Percentiles rank a stretch among this genome's conserved stretches.
Evolutionary conservation across 148 eudicot genomes (phyloP).

Genomic region (Amaranthus cruentus): DNA sequence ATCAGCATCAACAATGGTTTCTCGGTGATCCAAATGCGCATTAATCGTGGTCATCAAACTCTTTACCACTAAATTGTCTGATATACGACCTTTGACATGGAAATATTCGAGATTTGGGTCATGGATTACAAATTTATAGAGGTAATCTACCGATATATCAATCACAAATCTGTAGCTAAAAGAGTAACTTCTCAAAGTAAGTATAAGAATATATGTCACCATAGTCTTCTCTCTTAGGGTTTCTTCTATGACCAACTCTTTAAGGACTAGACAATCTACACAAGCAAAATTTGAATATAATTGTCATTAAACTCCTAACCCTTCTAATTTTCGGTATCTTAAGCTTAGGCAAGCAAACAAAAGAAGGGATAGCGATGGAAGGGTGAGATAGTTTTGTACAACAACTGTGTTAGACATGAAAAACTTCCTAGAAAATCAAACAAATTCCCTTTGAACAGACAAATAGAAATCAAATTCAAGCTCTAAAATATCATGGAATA

Average conservation of each 20-base stretch:
- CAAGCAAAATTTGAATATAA: no score
- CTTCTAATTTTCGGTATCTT: background rate
- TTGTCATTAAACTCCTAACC: background rate
- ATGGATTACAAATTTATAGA: conserved; percentile 17
- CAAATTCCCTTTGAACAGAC: background rate
- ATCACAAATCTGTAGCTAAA: conserved; percentile 16
- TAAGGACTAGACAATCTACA: conserved; percentile 20
- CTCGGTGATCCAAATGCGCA: no score
- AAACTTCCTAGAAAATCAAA: background rate
- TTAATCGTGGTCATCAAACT: no score
- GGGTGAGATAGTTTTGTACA: conserved; percentile 21
- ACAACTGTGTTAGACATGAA: conserved; percentile 12
- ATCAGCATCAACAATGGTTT: no score
- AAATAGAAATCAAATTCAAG: conserved; percentile 26
- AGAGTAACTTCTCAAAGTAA: conserved; percentile 9
- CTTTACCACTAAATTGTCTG: conserved; percentile 18
- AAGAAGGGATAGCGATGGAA: background rate
- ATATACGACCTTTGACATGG: conserved; percentile 22
- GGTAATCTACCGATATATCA: conserved; percentile 6
- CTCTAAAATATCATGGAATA: conserved; percentile 18
- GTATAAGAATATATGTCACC: background rate
- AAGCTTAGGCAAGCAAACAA: no score
- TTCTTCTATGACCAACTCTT: conserved; percentile 22
- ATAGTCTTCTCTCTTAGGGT: conserved; percentile 11
- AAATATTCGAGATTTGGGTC: conserved; percentile 20